A percentile compares a stretch with the other conserved stretches of the same genome.
These are phyloP conservation scores for Elongisporangium anandrum DNA, from an alignment of 352 stramenopile species.

Conservation along the genomic window DNA sequence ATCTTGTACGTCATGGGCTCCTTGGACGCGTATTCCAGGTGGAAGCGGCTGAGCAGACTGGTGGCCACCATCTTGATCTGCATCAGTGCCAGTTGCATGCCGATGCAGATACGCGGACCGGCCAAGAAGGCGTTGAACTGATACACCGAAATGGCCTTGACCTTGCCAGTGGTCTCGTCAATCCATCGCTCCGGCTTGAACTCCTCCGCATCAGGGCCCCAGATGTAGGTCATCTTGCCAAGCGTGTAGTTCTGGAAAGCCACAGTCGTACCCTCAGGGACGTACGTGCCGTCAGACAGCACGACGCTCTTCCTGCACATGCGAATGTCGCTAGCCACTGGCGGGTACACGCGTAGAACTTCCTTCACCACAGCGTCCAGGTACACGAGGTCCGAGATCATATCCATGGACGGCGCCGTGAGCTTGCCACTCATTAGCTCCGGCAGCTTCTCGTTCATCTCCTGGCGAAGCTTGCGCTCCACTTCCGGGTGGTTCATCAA, in stretches of 20 bases:
- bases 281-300: constrained; percentile 50
- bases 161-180: constrained; percentile 21
- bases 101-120: constrained; percentile 46
- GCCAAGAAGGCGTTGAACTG: constrained; percentile 60
- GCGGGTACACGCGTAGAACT: constrained; percentile 49
- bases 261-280: constrained; percentile 35
- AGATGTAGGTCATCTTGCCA: constrained; percentile 34
- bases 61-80: constrained; percentile 43
- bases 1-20: constrained; percentile 8
- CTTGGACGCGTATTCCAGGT: constrained; percentile 18
- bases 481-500: constrained; percentile 34
- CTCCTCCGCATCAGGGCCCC: constrained; percentile 32
- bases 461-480: constrained; percentile 12
- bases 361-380: constrained; percentile 56
- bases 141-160: constrained; percentile 31
- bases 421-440: not conserved
- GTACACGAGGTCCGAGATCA: constrained; percentile 30
- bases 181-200: constrained; percentile 63
- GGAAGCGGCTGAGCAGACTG: constrained; percentile 32
- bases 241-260: constrained; percentile 48
- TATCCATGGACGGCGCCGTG: constrained; percentile 16
- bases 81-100: constrained; percentile 29
- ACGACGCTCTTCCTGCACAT: constrained; percentile 26
- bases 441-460: not conserved
- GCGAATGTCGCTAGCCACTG: constrained; percentile 34